phyloP scores from a whole-genome alignment of 306 rosid genomes.

The Vigna nakashimae region DNA sequence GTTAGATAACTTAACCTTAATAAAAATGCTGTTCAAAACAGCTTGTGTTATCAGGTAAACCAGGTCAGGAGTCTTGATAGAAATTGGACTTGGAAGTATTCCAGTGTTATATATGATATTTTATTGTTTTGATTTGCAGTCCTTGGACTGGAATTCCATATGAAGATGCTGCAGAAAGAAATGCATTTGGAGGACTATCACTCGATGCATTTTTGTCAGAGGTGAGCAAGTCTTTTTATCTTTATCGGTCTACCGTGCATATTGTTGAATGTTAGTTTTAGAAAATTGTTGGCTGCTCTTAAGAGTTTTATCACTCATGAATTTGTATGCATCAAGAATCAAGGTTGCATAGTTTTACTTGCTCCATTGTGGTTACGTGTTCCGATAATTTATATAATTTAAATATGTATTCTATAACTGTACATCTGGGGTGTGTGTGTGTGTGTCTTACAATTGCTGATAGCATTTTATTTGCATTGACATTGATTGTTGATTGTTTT shows the following conservation, averaged over 20 bases:
- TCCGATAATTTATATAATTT: slow-evolving; percentile 16
- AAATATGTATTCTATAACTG: background rate
- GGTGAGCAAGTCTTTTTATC: slow-evolving; percentile 37
- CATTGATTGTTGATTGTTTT: background rate
- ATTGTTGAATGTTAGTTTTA: slow-evolving; percentile 14
- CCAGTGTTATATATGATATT: slow-evolving; percentile 28
- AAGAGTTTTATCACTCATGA: slow-evolving; percentile 24
- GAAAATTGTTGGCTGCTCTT: slow-evolving; percentile 1
- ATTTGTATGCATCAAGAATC: slow-evolving; percentile 23
- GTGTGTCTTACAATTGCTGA: slow-evolving; percentile 5
- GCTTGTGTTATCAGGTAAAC: background rate
- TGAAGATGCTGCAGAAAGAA: slow-evolving; percentile 77
- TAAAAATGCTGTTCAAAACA: background rate
- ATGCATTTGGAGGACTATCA: slow-evolving; percentile 84
- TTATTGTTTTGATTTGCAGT: slow-evolving; percentile 60
- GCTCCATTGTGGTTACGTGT: slow-evolving; percentile 1
- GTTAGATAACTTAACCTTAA: background rate
- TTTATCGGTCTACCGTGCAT: slow-evolving; percentile 16
- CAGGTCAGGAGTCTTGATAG: background rate
- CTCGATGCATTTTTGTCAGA: slow-evolving; percentile 85
- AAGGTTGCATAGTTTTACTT: background rate
- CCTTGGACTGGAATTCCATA: slow-evolving; percentile 80
- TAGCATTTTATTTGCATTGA: slow-evolving; percentile 23
- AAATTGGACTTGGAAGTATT: background rate
- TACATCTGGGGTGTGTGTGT: background rate